Conservation (phyloP, 805 yeast genomes). For the Torulaspora maleeae region DNA sequence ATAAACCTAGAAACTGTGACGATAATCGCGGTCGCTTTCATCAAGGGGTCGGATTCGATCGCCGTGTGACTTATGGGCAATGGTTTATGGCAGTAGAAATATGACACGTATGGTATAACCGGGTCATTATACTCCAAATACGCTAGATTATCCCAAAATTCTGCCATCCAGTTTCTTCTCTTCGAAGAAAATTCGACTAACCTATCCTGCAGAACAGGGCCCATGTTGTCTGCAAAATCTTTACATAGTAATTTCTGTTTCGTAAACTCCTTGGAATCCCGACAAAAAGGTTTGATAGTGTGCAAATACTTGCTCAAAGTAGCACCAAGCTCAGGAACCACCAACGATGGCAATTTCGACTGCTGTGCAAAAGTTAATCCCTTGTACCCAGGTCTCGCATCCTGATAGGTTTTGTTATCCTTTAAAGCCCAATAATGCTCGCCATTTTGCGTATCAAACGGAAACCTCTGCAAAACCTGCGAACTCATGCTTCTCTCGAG, state of each 20-base stretch:
- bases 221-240: constrained; percentile 65
- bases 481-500: constrained; percentile 3
- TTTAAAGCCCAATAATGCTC: constrained; percentile 27
- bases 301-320: constrained; percentile 67
- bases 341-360: constrained; percentile 69
- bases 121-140: constrained; percentile 90
- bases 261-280: constrained; percentile 46
- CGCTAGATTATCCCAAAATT: constrained; percentile 92
- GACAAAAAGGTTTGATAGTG: constrained; percentile 64
- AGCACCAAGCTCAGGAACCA: constrained; percentile 75
- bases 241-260: constrained; percentile 51
- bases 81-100: constrained; percentile 81
- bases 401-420: constrained; percentile 23
- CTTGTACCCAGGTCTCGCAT: constrained; percentile 33
- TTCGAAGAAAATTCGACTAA: constrained; percentile 51
- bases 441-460: constrained; percentile 26
- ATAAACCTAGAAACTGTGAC: constrained; percentile 64
- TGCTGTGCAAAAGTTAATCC: constrained; percentile 75
- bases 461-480: constrained; percentile 6
- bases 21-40: constrained; percentile 72
- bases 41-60: constrained; percentile 58
- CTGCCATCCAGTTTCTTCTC: constrained; percentile 81
- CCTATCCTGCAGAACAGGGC: constrained; percentile 64
- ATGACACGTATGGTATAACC: constrained; percentile 89
- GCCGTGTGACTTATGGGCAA: constrained; percentile 37